Conservation (phyloP, 2,329 filamentous ascomycete species). For the Alternaria sp. region DNA sequence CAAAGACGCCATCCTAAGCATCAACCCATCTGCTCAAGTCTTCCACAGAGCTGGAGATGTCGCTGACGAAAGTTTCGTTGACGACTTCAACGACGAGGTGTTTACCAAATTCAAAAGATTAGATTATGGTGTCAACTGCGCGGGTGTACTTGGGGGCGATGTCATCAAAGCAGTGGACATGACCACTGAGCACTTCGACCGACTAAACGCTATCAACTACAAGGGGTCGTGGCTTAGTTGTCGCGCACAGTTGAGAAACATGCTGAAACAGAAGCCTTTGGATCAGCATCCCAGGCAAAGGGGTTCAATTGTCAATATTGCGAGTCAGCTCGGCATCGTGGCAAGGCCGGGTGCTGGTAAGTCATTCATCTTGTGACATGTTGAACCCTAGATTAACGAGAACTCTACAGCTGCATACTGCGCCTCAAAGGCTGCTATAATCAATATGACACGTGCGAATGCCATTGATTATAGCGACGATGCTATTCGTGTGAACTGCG, state of each 20-base stretch:
- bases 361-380: neutral
- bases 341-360: conserved; percentile 36
- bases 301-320: conserved; percentile 65
- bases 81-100: conserved; percentile 52
- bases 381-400: neutral
- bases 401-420: conserved; percentile 62
- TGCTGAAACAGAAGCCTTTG: conserved; percentile 62
- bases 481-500: conserved; percentile 66
- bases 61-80: conserved; percentile 57
- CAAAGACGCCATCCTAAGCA: conserved; percentile 29
- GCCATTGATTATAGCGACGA: conserved; percentile 64
- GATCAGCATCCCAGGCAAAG: conserved; percentile 45
- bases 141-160: conserved; percentile 59
- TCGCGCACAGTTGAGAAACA: conserved; percentile 59
- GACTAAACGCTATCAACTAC: conserved; percentile 65
- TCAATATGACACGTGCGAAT: conserved; percentile 66
- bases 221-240: conserved; percentile 67
- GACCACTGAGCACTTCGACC: conserved; percentile 60
- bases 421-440: conserved; percentile 66
- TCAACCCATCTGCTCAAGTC: conserved; percentile 41
- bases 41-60: conserved; percentile 58
- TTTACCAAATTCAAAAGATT: conserved; percentile 56
- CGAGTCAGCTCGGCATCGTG: conserved; percentile 61
- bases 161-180: conserved; percentile 58
- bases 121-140: conserved; percentile 66